phyloP scores from a whole-genome alignment of 2,329 filamentous ascomycete genomes.

The Colletotrichum endophyticum region DNA sequence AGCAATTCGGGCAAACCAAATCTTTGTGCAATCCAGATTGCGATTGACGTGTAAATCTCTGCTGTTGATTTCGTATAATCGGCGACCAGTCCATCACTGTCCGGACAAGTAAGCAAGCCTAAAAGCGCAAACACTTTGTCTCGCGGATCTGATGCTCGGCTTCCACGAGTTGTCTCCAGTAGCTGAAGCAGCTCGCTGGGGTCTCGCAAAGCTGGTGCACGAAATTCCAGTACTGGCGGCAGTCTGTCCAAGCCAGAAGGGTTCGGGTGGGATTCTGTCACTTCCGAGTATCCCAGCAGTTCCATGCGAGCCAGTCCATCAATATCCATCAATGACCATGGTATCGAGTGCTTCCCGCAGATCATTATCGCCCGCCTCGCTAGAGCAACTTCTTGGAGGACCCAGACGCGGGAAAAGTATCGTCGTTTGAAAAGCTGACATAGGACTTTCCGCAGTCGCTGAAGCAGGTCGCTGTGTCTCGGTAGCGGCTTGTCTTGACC shows the following conservation, averaged over 20 bases:
- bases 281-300: fast-evolving
- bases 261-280: not conserved
- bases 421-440: not conserved
- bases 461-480: fast-evolving
- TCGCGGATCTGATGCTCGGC: constrained; percentile 23
- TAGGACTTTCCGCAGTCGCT: not conserved
- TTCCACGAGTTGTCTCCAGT: not conserved
- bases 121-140: constrained; percentile 30
- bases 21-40: not conserved
- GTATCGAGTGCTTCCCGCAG: not conserved
- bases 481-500: fast-evolving
- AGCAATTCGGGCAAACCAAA: not conserved
- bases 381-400: constrained; percentile 30
- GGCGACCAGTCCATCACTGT: constrained; percentile 4
- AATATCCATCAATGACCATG: not conserved
- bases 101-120: constrained; percentile 25
- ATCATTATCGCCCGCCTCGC: constrained; percentile 10
- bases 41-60: not conserved
- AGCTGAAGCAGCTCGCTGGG: not conserved
- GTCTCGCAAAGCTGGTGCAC: not conserved
- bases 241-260: not conserved
- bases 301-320: not conserved
- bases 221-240: not conserved
- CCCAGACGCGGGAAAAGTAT: constrained; percentile 11
- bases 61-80: constrained; percentile 21